A percentile compares a stretch with the other conserved stretches of the same genome.
These are phyloP conservation scores for Myxozyma monticola DNA, from an alignment of 805 yeast genomes.

Conservation along the genomic window DNA sequence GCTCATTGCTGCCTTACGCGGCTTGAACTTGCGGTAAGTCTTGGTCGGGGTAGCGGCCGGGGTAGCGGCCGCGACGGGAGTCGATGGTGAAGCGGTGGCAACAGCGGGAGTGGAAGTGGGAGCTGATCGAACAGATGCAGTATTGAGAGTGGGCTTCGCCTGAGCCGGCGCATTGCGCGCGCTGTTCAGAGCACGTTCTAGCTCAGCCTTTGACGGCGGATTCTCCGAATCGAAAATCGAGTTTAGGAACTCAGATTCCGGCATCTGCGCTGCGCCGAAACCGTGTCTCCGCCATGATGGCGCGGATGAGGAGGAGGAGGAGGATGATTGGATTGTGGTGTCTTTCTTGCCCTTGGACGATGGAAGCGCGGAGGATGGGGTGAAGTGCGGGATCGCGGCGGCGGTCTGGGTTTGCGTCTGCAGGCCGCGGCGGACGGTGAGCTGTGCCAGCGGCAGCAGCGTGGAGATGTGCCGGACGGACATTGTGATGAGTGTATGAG, in stretches of 20 bases:
- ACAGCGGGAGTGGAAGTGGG: conserved; percentile 7
- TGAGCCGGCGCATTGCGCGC: conserved; percentile 2
- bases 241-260: conserved; percentile 22
- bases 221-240: conserved; percentile 28
- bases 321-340: background rate
- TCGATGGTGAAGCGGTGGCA: background rate
- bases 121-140: conserved; percentile 1
- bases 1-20: conserved; percentile 87
- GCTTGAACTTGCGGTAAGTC: conserved; percentile 62
- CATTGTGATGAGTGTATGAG: background rate
- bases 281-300: conserved; percentile 26
- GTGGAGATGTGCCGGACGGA: background rate
- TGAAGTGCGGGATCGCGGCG: conserved; percentile 6
- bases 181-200: conserved; percentile 14
- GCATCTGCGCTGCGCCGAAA: conserved; percentile 5
- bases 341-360: conserved; percentile 4
- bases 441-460: conserved; percentile 13
- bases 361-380: background rate
- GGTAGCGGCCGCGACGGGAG: conserved; percentile 10
- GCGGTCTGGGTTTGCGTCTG: conserved; percentile 12
- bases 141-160: background rate
- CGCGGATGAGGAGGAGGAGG: background rate
- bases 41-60: conserved; percentile 31
- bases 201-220: conserved; percentile 27
- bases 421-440: conserved; percentile 10